These are phyloP conservation scores for Plasmodium malariae DNA, from an alignment of 169 alveolate species.

Conservation along the genomic window DNA sequence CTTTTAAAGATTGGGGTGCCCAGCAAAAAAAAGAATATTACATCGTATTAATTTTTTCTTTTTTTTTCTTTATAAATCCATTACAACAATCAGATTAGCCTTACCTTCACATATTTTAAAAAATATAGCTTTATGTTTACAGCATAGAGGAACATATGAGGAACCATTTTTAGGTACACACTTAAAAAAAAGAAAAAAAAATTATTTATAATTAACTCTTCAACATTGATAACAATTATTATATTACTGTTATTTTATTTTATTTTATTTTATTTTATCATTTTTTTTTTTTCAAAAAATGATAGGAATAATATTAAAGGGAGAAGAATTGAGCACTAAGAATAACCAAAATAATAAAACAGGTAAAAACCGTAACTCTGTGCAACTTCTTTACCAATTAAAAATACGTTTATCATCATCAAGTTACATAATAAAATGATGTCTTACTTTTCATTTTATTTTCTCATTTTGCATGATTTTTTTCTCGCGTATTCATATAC, in stretches of 20 bases:
- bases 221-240: not conserved
- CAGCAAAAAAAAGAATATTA: not conserved
- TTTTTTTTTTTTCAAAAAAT: too few relatives aligned
- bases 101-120: constrained; percentile 56
- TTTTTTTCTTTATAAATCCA: not conserved
- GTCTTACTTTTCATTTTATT: too few relatives aligned
- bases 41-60: not conserved
- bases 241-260: not conserved
- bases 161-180: constrained; percentile 63
- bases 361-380: too few relatives aligned
- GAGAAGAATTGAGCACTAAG: not conserved
- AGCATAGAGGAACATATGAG: constrained; percentile 38
- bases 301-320: constrained; percentile 58
- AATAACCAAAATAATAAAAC: constrained; percentile 8
- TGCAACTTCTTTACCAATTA: too few relatives aligned
- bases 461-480: too few relatives aligned
- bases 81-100: constrained; percentile 32
- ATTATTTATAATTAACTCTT: not conserved
- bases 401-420: too few relatives aligned
- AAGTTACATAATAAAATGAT: too few relatives aligned
- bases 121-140: constrained; percentile 39
- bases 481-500: too few relatives aligned
- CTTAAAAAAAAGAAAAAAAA: constrained; percentile 14
- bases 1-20: not conserved
- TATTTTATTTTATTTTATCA: not conserved